These are phyloP conservation scores for Trichocomaceae sp. DNA, from an alignment of 2,329 filamentous ascomycete genomes.

Conservation along the genomic window DNA sequence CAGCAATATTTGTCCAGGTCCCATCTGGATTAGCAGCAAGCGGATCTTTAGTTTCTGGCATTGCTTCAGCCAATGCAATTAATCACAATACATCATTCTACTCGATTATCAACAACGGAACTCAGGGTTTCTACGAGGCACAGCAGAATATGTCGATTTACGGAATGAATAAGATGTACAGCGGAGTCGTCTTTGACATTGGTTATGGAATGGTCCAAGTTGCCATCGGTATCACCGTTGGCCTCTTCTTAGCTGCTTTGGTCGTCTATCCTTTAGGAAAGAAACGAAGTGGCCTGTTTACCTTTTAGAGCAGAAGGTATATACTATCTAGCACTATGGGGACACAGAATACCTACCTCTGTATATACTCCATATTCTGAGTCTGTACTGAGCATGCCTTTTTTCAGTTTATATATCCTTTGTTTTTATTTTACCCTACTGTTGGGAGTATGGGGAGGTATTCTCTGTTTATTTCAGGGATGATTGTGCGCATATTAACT, in stretches of 20 bases:
- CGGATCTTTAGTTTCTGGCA: conserved; percentile 53
- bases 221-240: conserved; percentile 45
- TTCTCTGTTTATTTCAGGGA: background rate
- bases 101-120: conserved; percentile 42
- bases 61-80: conserved; percentile 53
- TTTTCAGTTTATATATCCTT: background rate
- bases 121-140: conserved; percentile 25
- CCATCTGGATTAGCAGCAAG: conserved; percentile 55
- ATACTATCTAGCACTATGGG: background rate
- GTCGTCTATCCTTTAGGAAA: conserved; percentile 45
- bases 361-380: conserved; percentile 2
- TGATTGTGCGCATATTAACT: background rate
- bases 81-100: conserved; percentile 25
- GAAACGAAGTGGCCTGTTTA: conserved; percentile 44
- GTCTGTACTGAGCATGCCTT: background rate
- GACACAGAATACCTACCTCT: conserved; percentile 1
- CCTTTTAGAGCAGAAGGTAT: conserved; percentile 30
- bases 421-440: background rate
- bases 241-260: conserved; percentile 43
- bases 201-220: conserved; percentile 46
- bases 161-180: conserved; percentile 15
- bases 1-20: conserved; percentile 73
- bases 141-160: conserved; percentile 22
- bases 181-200: conserved; percentile 38
- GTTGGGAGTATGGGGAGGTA: background rate